Evolutionary conservation across 768 basidiomycete species (phyloP).

Genomic region (Termitomyces sp.): DNA sequence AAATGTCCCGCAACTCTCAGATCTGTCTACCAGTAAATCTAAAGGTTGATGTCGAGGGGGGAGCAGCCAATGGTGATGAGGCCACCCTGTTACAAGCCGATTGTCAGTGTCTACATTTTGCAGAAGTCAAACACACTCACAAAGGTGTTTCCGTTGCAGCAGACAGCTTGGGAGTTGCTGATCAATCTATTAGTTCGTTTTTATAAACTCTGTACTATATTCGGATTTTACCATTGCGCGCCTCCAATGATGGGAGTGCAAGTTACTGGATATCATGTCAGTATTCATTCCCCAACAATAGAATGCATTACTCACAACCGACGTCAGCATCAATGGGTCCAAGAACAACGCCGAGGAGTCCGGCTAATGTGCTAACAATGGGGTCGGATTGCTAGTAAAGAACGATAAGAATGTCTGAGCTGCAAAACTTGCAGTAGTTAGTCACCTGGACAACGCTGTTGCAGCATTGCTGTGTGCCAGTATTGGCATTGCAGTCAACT

Average conservation of each 20-base stretch:
- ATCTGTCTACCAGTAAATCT: not conserved
- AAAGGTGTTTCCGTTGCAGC: slow-evolving; percentile 16
- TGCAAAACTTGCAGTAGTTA: not conserved
- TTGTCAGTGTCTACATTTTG: not conserved
- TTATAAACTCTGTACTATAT: not conserved
- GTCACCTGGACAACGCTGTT: not conserved
- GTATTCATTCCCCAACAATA: too few species aligned
- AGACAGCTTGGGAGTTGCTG: slow-evolving; percentile 12
- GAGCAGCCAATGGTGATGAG: slow-evolving; percentile 13
- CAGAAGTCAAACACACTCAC: slow-evolving; percentile 3
- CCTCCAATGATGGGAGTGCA: slow-evolving; percentile 10
- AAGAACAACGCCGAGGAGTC: slow-evolving; percentile 8
- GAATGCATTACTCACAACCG: slow-evolving; percentile 10
- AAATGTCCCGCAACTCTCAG: not conserved
- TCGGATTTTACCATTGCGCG: not conserved
- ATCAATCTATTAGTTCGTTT: not conserved
- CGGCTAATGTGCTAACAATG: not conserved
- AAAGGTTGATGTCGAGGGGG: slow-evolving; percentile 13
- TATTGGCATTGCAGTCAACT: not conserved
- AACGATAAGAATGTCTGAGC: not conserved
- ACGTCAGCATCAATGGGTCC: slow-evolving; percentile 2
- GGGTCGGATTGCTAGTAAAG: not conserved
- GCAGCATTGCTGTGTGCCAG: slow-evolving; percentile 7
- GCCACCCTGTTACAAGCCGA: slow-evolving; percentile 4
- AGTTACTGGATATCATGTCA: slow-evolving; percentile 4